Base-by-base conservation (phyloP, 2,329 filamentous ascomycete species). In the Fusarium succisae region DNA sequence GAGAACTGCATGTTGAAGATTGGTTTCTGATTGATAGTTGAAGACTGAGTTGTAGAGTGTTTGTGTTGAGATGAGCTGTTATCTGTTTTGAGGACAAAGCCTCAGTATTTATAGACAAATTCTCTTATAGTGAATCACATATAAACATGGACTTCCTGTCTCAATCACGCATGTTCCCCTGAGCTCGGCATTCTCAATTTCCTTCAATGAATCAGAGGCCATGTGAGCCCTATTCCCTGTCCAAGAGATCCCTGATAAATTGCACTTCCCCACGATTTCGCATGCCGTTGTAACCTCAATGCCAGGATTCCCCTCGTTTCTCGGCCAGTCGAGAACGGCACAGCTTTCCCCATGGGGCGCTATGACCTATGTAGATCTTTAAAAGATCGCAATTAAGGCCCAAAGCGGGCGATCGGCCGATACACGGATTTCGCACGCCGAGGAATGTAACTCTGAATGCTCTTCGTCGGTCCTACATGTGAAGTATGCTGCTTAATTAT, bases 1-100 rank as follows among this genome's bases (percentile, higher is more conserved):
- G 69, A 55, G 24, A 75, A 70, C 20, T 73, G 69, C 73, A 75
- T 75, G 22, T 48, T 70, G 24, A 28, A 2, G 17, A 28, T 15
- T 5, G 6, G 1, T 17, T 41, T 50, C 15, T 24, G 9, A 5
- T 11, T 45, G 8, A 17, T 24, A 13, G 22, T 24, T 44, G 15
- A 8, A n/a, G 8, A 26, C 26, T 20, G 6, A n/a, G 8, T 22
- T 26, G 30, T 50, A 37, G 32, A 26, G 8, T 39, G 26, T 38
- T 17, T 55, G 45, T 47, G 28, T 28, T 62, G 20, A 26, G 22
- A 26, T 59, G 35, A 15, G 41, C 20, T 24, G 14, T 28, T 32
- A 10, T 18, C 8, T 35, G 32, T 20, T 28, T 5, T 8, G 17
- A n/a, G 51, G 62, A 38, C 24, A 18, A 28, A 18, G 15, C 4